Evolutionary conservation across 805 yeast genomes (phyloP), one percentile per base, ranked within the genome.

Genomic region (Peterozyma toletana): DNA sequence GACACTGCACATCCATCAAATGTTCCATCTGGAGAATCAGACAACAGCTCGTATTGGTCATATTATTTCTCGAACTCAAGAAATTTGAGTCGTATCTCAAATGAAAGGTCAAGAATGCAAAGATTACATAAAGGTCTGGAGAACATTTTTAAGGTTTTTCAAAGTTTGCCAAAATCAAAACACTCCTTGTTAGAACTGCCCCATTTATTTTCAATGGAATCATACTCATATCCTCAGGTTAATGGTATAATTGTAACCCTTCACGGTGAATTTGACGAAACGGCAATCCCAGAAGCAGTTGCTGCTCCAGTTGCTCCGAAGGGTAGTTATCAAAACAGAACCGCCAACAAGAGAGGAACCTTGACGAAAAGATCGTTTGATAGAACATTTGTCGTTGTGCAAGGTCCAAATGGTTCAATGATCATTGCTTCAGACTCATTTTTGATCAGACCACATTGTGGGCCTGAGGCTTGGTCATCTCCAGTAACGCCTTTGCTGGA

Each of bases 351-450:
- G 11, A 54, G 57, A 15, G 58, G 63, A 16, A 59, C 71, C 30
- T 63, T 82, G 33, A 66, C 76, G 5, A 71, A 70, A 51, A 83
- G 93, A 58, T 78, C 93, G 9, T 93, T 93, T 61, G 99, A 93
- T 60, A 74, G 99, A 56, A 72, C 83, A 0, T 80, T 93, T 58
- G 69, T 86, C n/a, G 67, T 86, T 21, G 81, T 89, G 2, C 82
- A 81, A 1, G 83, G 82, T 11, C 75, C 80, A 14, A 73, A 74
- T 45, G 85, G 89, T 4, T 66, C 77, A 30, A 77, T 87, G 68
- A 68, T 88, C n/a, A 79, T 93, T 30, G 96, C 96, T 13, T 83
- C 95, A 31, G 99, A 93, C 62, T 60, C 86, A 58, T 67, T 93
- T 42, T 70, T 80, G 13, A 63, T 93, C 3, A 78, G 95, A 50